Evolutionary conservation across 257 asterid genomes (phyloP), one percentile per base, ranked within the genome.

Genomic region (Salvia rosmarinus): DNA sequence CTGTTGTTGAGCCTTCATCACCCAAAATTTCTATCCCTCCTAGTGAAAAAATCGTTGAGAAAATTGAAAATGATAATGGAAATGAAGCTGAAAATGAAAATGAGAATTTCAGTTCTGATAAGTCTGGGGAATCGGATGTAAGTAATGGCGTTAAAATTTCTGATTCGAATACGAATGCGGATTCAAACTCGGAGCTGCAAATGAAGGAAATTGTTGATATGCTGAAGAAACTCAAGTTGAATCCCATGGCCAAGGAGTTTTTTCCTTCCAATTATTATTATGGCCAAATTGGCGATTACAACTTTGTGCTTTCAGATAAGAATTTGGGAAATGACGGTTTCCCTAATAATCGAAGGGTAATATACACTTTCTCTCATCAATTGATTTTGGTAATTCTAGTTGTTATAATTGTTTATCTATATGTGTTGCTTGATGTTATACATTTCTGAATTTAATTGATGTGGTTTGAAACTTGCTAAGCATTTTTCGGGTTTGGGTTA

Each of bases 161-260:
- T 44, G 90, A 82, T 77, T 83, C 82, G 25, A 75, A 77, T 23
- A 71, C 83, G n/a, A 63, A 70, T 79, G 76, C 70, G 30, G 83
- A 84, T 76, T 85, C 87, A 57, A 84, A 87, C 78, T 85, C 95
- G 3, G 96, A 90, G 19, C 19, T 81, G 66, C 80, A 88, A 76
- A 84, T 89, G 89, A 81, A 89, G 72, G 88, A 91, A 52, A 61
- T 91, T 68, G 91, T 79, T 64, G 87, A 90, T 57, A 83, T 90
- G 85, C 72, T 92, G 78, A 85, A 90, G 81, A 82, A 83, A 16
- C 82, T 90, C 72, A 90, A 90, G 86, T 58, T 92, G 83, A 92
- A 92, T 87, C 98, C 98, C 50, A 70, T 80, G 69, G 98, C 98
- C 7, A 88, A 90, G 86, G 98, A 92, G 84, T 92, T 92, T 34